Evolutionary conservation across 1,284 basidiomycete genomes (phyloP).

Genomic region (Cryptococcus depauperatus): DNA sequence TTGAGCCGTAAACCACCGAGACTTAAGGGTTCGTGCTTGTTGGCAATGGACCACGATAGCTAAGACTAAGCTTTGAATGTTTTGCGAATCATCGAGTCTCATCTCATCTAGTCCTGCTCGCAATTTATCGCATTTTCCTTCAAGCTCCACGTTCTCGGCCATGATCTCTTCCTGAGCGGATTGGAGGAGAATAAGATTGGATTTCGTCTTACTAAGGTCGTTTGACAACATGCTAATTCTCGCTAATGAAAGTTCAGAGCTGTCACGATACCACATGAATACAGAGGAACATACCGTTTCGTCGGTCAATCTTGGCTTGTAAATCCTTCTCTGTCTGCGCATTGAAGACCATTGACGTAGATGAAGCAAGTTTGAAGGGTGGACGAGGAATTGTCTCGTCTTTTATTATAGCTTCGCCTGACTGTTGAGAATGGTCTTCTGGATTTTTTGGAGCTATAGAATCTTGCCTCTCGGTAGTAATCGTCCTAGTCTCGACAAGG

Average conservation of each 20-base stretch:
- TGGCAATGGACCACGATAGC: conserved; percentile 7
- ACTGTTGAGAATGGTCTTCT: no score
- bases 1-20: neutral
- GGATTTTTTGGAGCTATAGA: conserved; percentile 9
- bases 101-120: conserved; percentile 1
- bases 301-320: conserved; percentile 9
- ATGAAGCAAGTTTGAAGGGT: no score
- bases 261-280: neutral
- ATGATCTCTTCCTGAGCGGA: conserved; percentile 16
- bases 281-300: conserved; percentile 8
- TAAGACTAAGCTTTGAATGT: conserved; percentile 5
- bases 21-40: neutral
- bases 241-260: conserved; percentile 1
- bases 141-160: conserved; percentile 12
- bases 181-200: conserved; percentile 14
- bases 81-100: neutral
- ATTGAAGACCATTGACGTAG: conserved; percentile 11
- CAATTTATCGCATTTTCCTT: conserved; percentile 5
- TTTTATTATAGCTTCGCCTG: no score
- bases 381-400: no score
- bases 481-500: conserved; percentile 3
- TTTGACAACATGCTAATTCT: conserved; percentile 12
- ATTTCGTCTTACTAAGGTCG: conserved; percentile 15
- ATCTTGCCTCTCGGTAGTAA: neutral
- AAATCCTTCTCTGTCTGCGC: conserved; percentile 10